Conservation (phyloP, 2,329 filamentous ascomycete genomes). For the Aspergillus sp. region DNA sequence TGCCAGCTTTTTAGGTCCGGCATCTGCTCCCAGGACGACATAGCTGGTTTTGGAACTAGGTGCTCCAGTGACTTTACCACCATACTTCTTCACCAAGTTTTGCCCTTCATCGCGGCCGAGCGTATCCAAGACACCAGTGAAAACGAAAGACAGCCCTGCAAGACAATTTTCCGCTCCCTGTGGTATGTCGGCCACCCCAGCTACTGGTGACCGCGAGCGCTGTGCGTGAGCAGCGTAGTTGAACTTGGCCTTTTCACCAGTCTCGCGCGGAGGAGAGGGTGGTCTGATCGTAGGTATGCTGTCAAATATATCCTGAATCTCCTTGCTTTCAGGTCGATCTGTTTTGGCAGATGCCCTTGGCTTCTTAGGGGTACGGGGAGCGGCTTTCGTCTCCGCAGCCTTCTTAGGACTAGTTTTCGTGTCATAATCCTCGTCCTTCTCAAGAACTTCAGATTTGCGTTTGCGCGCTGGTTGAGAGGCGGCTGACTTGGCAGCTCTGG, state of each 20-base stretch:
- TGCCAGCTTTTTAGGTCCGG: conserved; percentile 86
- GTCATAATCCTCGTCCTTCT: conserved; percentile 57
- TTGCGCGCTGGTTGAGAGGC: conserved; percentile 47
- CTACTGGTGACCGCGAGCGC: conserved; percentile 63
- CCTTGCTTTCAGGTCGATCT: conserved; percentile 66
- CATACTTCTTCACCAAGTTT: conserved; percentile 85
- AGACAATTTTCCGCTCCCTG: conserved; percentile 86
- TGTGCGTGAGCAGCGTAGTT: conserved; percentile 69
- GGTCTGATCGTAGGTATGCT: conserved; percentile 80
- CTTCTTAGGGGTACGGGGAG: conserved; percentile 41
- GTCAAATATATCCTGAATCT: conserved; percentile 81
- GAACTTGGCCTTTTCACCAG: conserved; percentile 70
- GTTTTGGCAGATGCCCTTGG: conserved; percentile 67
- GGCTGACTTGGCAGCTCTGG: conserved; percentile 52
- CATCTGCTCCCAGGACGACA: conserved; percentile 86
- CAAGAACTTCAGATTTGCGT: conserved; percentile 59
- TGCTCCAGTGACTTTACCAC: conserved; percentile 81
- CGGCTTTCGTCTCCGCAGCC: conserved; percentile 39
- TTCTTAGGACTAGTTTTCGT: conserved; percentile 64
- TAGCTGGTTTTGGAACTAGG: conserved; percentile 94
- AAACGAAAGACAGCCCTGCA: conserved; percentile 87
- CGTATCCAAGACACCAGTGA: conserved; percentile 81
- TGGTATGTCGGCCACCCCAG: conserved; percentile 71
- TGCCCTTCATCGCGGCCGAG: conserved; percentile 84
- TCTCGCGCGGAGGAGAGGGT: conserved; percentile 77